Evolutionary conservation across 805 yeast species (phyloP).

Genomic region (Hanseniaspora lindneri): DNA sequence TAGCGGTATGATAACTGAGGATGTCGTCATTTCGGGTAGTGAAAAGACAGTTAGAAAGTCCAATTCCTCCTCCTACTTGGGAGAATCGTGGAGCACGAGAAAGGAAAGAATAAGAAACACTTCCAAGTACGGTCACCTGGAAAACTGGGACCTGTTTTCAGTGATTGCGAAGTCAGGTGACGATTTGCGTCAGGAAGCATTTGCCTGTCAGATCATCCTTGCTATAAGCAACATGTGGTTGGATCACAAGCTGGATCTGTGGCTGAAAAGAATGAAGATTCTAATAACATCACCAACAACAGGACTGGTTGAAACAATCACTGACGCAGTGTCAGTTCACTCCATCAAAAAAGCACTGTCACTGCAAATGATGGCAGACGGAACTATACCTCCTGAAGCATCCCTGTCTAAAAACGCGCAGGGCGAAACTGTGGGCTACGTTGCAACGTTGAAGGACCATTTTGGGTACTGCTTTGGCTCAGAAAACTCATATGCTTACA

Average conservation of each 20-base stretch:
- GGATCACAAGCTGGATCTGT: conserved; percentile 51
- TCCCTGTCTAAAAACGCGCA: conserved; percentile 25
- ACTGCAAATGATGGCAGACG: conserved; percentile 52
- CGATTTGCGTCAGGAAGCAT: conserved; percentile 92
- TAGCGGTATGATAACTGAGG: conserved; percentile 44
- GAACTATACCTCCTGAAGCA: conserved; percentile 22
- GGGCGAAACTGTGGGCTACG: conserved; percentile 50
- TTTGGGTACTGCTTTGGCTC: conserved; percentile 66
- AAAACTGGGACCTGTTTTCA: conserved; percentile 89
- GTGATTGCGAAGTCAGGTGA: conserved; percentile 95
- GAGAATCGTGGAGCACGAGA: conserved; percentile 87
- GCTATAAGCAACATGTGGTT: conserved; percentile 82
- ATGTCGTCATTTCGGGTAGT: background rate
- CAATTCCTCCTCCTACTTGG: conserved; percentile 44
- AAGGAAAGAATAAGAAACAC: conserved; percentile 66
- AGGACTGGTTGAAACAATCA: conserved; percentile 91
- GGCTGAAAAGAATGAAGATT: conserved; percentile 92
- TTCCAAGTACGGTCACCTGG: conserved; percentile 72
- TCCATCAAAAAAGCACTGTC: conserved; percentile 89
- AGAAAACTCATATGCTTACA: conserved; percentile 41
- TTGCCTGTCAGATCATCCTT: conserved; percentile 87
- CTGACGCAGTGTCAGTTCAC: conserved; percentile 85
- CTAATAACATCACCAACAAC: conserved; percentile 80
- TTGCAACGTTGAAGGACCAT: conserved; percentile 68
- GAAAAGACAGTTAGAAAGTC: conserved; percentile 19